A percentile compares a stretch with the other conserved stretches of the same genome.
phyloP scores from a whole-genome alignment of 495 filamentous ascomycete genomes.

The Xylaria flabelliformis region DNA sequence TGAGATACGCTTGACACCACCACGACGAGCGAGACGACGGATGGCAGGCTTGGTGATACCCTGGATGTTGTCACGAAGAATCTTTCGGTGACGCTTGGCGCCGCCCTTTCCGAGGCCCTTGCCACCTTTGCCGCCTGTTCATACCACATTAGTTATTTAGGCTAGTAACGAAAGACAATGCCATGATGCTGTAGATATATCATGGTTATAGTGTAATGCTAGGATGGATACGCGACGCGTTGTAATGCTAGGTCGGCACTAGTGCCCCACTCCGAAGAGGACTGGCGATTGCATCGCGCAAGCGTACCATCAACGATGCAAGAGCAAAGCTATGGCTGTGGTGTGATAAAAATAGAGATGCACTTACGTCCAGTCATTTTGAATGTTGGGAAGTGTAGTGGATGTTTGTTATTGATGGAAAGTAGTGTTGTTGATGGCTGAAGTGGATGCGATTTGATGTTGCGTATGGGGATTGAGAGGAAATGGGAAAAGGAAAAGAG shows the following conservation, averaged over 20 bases:
- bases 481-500: conserved; percentile 36
- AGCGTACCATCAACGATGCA: conserved; percentile 19
- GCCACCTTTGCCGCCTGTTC: conserved; percentile 87
- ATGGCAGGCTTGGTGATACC: conserved; percentile 99
- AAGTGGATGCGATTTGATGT: conserved; percentile 39
- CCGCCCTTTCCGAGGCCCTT: conserved; percentile 90
- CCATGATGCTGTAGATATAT: conserved; percentile 12
- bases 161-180: conserved; percentile 1
- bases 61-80: conserved; percentile 99
- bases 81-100: conserved; percentile 97
- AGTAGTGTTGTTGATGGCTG: conserved; percentile 31
- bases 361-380: conserved; percentile 97
- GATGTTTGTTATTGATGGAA: conserved; percentile 42
- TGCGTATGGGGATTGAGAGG: conserved; percentile 39
- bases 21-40: conserved; percentile 98
- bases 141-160: conserved; percentile 65
- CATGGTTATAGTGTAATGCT: conserved; percentile 21
- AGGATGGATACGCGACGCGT: conserved; percentile 28
- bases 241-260: conserved; percentile 29
- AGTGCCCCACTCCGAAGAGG: conserved; percentile 36
- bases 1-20: conserved; percentile 99
- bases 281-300: conserved; percentile 27
- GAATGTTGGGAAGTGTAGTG: conserved; percentile 47
- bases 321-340: conserved; percentile 31
- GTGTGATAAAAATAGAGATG: conserved; percentile 29